A percentile compares a stretch with the other conserved stretches of the same genome.
phyloP scores from a whole-genome alignment of 2,329 filamentous ascomycete genomes.

The Aspergillus unguis region DNA sequence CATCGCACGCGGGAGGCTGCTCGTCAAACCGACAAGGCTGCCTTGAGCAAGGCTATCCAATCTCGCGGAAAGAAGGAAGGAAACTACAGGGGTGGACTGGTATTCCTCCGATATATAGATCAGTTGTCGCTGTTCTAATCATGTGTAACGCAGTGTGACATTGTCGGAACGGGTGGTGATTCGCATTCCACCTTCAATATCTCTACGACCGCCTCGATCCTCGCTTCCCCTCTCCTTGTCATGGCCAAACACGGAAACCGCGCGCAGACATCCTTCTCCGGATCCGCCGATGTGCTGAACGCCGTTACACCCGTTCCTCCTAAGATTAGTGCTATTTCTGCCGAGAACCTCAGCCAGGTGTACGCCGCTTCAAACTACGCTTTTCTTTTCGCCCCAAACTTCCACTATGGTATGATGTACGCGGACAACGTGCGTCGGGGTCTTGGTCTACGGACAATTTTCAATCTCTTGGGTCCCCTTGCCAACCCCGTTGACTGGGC shows the following conservation, averaged over 20 bases:
- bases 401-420: constrained; percentile 91
- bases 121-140: background rate
- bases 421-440: constrained; percentile 82
- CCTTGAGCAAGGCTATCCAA: constrained; percentile 60
- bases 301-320: constrained; percentile 70
- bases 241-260: constrained; percentile 95
- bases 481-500: constrained; percentile 82
- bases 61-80: constrained; percentile 64
- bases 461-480: constrained; percentile 91
- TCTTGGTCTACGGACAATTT: constrained; percentile 91
- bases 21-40: constrained; percentile 63
- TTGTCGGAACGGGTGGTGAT: constrained; percentile 95
- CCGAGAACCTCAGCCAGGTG: constrained; percentile 66
- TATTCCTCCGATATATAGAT: constrained; percentile 46
- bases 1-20: constrained; percentile 79
- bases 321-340: constrained; percentile 69
- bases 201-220: constrained; percentile 88
- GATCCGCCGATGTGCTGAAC: constrained; percentile 86
- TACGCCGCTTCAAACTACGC: constrained; percentile 84
- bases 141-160: constrained; percentile 63
- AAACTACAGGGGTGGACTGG: constrained; percentile 75
- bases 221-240: constrained; percentile 79
- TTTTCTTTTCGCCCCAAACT: constrained; percentile 93
- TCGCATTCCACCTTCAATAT: constrained; percentile 98
- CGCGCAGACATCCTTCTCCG: constrained; percentile 91